phyloP scores from a whole-genome alignment of 305 asterid species.

The Plantago coronopus region DNA sequence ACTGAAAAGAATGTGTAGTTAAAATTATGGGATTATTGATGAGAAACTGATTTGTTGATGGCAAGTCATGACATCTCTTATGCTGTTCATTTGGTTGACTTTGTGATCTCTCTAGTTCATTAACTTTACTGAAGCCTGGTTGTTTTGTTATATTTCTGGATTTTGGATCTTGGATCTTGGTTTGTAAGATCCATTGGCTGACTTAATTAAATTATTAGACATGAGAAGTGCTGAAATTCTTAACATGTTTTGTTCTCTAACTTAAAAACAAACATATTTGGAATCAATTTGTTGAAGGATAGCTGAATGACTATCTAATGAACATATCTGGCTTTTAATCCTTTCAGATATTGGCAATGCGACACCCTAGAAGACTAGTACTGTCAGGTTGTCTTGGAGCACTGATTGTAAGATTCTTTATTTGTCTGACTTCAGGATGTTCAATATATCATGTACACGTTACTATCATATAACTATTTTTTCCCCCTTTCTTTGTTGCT shows the following conservation, averaged over 20 bases:
- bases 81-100: too few species aligned
- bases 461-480: constrained; percentile 7
- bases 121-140: background rate
- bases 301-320: background rate
- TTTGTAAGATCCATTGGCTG: background rate
- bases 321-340: constrained; percentile 2
- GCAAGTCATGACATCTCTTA: too few species aligned
- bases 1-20: too few species aligned
- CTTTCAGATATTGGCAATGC: constrained; percentile 88
- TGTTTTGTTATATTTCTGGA: background rate
- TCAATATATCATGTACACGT: too few species aligned
- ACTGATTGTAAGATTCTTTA: constrained; percentile 58
- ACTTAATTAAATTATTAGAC: background rate
- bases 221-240: background rate
- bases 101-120: background rate
- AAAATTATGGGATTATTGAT: too few species aligned
- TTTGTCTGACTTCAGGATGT: constrained; percentile 10
- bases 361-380: constrained; percentile 87
- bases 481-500: too few species aligned
- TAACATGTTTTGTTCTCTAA: background rate
- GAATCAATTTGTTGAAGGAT: background rate
- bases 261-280: background rate
- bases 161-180: background rate
- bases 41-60: too few species aligned
- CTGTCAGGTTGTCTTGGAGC: constrained; percentile 93